Conservation (phyloP, 1,284 basidiomycete genomes). For the Vanrija pseudolonga region DNA sequence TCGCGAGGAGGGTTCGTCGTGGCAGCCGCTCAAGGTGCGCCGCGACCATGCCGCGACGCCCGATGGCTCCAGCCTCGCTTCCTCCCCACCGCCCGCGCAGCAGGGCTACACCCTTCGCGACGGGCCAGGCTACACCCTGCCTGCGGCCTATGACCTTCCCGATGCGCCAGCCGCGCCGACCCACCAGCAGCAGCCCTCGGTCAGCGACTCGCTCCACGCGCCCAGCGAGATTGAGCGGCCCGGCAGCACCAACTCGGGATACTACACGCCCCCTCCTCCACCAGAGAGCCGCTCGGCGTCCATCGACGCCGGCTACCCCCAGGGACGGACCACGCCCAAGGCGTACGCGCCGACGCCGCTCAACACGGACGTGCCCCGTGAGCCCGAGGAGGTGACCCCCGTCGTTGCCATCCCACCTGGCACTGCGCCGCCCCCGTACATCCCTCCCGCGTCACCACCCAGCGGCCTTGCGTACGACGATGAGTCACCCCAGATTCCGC, state of each 20-base stretch:
- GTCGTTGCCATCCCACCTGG: not conserved
- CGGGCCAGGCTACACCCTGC: not conserved
- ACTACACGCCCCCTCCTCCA: not conserved
- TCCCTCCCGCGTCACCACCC: too few species aligned
- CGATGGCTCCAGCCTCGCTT: too few species aligned
- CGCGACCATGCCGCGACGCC: not conserved
- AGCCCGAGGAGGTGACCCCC: not conserved
- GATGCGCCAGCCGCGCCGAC: not conserved
- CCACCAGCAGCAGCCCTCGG: not conserved
- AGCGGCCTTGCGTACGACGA: too few species aligned
- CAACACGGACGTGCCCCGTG: too few species aligned
- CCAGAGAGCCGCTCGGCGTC: not conserved
- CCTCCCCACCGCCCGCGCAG: not conserved
- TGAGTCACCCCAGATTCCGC: too few species aligned
- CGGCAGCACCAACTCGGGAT: conserved; percentile 3
- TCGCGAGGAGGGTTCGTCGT: not conserved
- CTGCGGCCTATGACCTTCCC: not conserved
- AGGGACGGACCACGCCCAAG: not conserved
- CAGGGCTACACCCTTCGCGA: conserved; percentile 2
- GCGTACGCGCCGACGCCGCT: too few species aligned
- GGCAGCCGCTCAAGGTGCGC: conserved; percentile 12
- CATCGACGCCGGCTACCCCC: not conserved
- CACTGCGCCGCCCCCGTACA: too few species aligned
- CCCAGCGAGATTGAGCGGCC: not conserved
- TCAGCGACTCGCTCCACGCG: not conserved